These are phyloP conservation scores for Cladosporium sp. DNA, from an alignment of 2,329 filamentous ascomycete genomes.

Conservation along the genomic window DNA sequence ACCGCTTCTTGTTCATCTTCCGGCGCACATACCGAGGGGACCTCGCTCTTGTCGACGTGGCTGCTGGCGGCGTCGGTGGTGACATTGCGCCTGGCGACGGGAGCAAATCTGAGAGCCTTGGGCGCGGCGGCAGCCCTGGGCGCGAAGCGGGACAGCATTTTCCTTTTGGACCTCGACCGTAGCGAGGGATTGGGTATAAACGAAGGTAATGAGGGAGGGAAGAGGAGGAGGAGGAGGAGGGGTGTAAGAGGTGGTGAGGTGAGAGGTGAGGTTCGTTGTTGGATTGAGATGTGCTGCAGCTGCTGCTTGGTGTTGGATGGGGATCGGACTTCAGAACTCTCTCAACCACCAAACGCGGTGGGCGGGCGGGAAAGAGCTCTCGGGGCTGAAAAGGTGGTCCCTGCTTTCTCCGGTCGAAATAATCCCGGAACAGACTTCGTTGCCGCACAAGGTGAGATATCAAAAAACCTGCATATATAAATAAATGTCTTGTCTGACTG, in stretches of 20 bases:
- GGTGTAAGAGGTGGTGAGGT: neutral
- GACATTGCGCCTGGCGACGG: conserved; percentile 62
- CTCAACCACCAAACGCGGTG: no score
- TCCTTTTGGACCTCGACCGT: conserved; percentile 10
- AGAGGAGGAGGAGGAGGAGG: neutral
- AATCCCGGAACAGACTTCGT: no score
- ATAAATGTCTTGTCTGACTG: no score
- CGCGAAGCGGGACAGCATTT: conserved; percentile 36
- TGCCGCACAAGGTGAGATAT: no score
- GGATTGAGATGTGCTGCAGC: neutral
- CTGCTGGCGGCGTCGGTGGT: conserved; percentile 94
- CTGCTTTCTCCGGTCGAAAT: no score
- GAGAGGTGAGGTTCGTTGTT: neutral
- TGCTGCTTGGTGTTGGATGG: neutral
- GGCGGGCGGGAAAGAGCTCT: no score
- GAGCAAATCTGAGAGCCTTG: conserved; percentile 29
- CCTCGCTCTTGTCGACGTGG: conserved; percentile 74
- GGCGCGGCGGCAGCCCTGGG: conserved; percentile 33
- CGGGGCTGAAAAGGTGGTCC: no score
- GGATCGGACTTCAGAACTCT: neutral
- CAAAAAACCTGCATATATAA: no score
- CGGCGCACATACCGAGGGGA: conserved; percentile 55
- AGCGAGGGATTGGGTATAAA: conserved; percentile 6
- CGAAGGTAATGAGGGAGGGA: neutral
- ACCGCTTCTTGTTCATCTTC: neutral